phyloP scores from a whole-genome alignment of 208 protist species.

The Polymyxa betae region DNA sequence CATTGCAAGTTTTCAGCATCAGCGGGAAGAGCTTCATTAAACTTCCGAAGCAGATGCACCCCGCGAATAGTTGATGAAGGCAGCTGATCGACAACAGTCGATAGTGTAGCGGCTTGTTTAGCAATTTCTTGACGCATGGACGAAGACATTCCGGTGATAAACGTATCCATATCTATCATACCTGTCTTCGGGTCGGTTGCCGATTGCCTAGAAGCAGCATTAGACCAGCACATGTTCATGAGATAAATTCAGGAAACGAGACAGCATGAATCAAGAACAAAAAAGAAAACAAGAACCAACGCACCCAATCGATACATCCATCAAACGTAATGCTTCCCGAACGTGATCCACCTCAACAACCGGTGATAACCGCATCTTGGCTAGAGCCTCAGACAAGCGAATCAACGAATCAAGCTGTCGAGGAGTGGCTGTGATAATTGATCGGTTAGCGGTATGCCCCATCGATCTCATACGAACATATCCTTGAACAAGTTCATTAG shows the following conservation, averaged over 20 bases:
- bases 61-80: background rate
- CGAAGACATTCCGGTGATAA: conserved; percentile 65
- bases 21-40: background rate
- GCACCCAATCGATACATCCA: conserved; percentile 63
- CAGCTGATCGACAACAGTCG: conserved; percentile 7
- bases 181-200: conserved; percentile 70
- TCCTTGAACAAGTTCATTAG: conserved; percentile 79
- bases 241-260: background rate
- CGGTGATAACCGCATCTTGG: conserved; percentile 62
- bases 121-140: conserved; percentile 52
- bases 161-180: conserved; percentile 69
- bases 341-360: conserved; percentile 62
- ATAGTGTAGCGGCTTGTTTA: background rate
- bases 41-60: background rate
- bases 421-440: conserved; percentile 94
- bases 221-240: no score
- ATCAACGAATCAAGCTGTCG: conserved; percentile 98
- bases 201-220: conserved; percentile 55
- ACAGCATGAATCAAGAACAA: background rate
- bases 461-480: conserved; percentile 79
- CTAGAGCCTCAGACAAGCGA: conserved; percentile 79
- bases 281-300: conserved; percentile 42
- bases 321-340: conserved; percentile 62
- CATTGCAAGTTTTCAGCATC: background rate
- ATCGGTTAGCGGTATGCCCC: conserved; percentile 65